phyloP scores from a whole-genome alignment of 163 green algal species.

The Scenedesmus sp. region DNA sequence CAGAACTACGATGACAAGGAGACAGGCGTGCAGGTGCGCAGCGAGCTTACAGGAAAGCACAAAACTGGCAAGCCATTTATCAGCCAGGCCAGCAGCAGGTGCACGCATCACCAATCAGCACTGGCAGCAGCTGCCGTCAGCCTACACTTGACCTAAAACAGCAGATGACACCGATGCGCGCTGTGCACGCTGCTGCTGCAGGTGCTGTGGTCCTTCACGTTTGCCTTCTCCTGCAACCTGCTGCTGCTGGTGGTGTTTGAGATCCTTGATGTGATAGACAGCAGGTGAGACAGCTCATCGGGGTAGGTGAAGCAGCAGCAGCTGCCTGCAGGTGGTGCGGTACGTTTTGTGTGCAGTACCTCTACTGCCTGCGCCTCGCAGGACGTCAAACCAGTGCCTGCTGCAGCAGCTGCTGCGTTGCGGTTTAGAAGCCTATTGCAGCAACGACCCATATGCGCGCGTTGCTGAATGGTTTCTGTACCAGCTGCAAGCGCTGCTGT shows the following conservation, averaged over 20 bases:
- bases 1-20: constrained; percentile 76
- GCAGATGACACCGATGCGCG: not conserved
- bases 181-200: constrained; percentile 47
- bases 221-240: constrained; percentile 87
- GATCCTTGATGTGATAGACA: constrained; percentile 77
- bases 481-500: too few species aligned
- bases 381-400: too few species aligned
- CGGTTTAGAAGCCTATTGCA: too few species aligned
- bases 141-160: not conserved
- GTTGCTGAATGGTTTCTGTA: too few species aligned
- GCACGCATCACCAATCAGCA: not conserved
- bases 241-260: constrained; percentile 89
- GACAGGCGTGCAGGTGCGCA: constrained; percentile 65
- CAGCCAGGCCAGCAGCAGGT: not conserved
- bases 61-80: not conserved
- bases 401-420: not conserved
- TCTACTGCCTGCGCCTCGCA: not conserved
- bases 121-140: not conserved
- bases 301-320: not conserved
- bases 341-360: too few species aligned
- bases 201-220: constrained; percentile 85
- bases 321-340: not conserved
- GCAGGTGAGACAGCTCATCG: constrained; percentile 63
- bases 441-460: too few species aligned
- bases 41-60: not conserved